Evolutionary conservation across 495 filamentous ascomycete species (phyloP).

Genomic region (Penicillium lividum): DNA sequence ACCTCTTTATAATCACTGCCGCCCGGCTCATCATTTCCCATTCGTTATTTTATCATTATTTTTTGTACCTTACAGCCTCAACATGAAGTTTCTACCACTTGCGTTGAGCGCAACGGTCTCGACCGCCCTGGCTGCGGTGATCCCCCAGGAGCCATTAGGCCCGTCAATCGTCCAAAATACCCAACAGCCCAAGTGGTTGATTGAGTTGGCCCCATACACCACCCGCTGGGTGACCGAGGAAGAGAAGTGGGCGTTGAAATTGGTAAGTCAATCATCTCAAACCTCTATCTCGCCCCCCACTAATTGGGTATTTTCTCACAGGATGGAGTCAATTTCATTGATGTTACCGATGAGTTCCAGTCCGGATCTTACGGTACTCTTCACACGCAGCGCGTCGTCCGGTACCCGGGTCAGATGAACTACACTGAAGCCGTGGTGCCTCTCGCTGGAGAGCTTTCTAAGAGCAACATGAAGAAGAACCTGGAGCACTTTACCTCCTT

Average conservation of each 20-base stretch:
- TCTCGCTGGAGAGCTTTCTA: constrained; percentile 66
- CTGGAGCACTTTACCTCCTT: constrained; percentile 77
- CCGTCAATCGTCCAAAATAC: constrained; percentile 34
- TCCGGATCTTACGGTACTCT: constrained; percentile 36
- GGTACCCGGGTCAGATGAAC: constrained; percentile 67
- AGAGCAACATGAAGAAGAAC: constrained; percentile 75
- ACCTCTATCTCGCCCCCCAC: neutral
- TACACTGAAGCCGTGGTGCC: constrained; percentile 67
- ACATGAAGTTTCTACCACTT: constrained; percentile 36
- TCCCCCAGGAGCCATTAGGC: constrained; percentile 38
- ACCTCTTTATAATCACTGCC: constrained; percentile 6
- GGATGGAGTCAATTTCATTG: constrained; percentile 90
- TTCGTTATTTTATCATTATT: constrained; percentile 6
- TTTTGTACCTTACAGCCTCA: constrained; percentile 4
- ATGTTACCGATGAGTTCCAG: constrained; percentile 71
- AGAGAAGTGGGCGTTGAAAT: constrained; percentile 86
- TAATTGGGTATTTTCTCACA: constrained; percentile 30
- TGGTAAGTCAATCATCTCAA: constrained; percentile 56
- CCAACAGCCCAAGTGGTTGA: constrained; percentile 61
- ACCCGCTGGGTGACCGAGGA: constrained; percentile 88
- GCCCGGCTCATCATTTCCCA: constrained; percentile 2
- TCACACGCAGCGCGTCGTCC: constrained; percentile 32
- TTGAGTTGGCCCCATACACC: constrained; percentile 86
- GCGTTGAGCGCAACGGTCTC: constrained; percentile 38
- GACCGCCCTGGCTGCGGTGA: constrained; percentile 33